Conservation (phyloP, 2,329 filamentous ascomycete genomes). For the Sporothrix euskadiensis region DNA sequence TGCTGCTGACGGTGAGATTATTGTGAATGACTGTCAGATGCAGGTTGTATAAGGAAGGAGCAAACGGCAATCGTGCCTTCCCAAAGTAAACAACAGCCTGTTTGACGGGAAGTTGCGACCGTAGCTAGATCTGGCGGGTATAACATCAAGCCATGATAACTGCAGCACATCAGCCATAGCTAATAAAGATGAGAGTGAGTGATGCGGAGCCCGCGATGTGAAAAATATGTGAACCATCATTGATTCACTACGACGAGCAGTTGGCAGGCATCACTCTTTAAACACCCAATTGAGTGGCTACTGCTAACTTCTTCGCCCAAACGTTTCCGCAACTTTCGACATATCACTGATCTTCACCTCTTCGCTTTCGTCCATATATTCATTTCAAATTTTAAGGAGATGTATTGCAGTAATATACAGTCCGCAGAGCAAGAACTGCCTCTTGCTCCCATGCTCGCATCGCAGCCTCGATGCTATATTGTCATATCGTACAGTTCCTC, state of each 20-base stretch:
- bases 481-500: conserved; percentile 14
- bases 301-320: background rate
- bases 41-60: background rate
- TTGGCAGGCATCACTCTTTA: no score
- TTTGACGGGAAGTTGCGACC: background rate
- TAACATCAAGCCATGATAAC: background rate
- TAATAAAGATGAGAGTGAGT: background rate
- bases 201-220: background rate
- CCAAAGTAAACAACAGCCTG: background rate
- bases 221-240: background rate
- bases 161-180: background rate
- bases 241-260: background rate
- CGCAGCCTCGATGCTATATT: background rate
- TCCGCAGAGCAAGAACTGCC: background rate
- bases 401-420: conserved; percentile 18
- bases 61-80: conserved; percentile 12
- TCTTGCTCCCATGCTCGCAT: background rate
- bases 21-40: background rate
- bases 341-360: background rate
- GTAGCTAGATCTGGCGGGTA: background rate
- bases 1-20: no score
- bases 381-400: background rate
- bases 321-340: background rate
- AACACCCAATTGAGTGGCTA: no score
- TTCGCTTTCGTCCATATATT: background rate